Percentiles rank a stretch among this genome's conserved stretches.
phyloP scores from a whole-genome alignment of 2,329 filamentous ascomycete species.

The Cercospora citrullina region DNA sequence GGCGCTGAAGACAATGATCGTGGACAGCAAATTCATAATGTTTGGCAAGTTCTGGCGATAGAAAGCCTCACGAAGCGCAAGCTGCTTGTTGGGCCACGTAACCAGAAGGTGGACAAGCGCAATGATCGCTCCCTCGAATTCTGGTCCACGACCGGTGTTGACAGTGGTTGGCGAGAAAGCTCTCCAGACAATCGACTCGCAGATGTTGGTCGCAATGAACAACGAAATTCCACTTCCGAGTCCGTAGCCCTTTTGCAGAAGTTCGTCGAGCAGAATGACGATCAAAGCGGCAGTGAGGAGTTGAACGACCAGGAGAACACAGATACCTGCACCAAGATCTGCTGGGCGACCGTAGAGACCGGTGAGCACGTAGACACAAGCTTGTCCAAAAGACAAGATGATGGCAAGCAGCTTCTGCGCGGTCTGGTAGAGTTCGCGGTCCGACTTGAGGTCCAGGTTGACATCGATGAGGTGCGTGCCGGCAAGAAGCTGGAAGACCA shows the following conservation, averaged over 20 bases:
- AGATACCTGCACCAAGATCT: conserved; percentile 95
- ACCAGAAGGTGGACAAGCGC: conserved; percentile 96
- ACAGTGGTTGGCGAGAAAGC: conserved; percentile 98
- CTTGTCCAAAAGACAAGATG: conserved; percentile 95
- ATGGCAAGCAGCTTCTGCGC: conserved; percentile 97
- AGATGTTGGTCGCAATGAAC: conserved; percentile 99
- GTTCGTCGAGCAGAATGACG: conserved; percentile 97
- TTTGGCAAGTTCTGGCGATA: conserved; percentile 99
- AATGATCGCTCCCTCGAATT: conserved; percentile 98
- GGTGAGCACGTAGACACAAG: conserved; percentile 96
- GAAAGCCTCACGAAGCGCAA: conserved; percentile 96
- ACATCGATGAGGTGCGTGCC: conserved; percentile 99
- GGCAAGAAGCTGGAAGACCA: conserved; percentile 99
- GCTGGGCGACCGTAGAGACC: conserved; percentile 96
- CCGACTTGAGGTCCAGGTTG: conserved; percentile 99
- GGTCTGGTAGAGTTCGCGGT: conserved; percentile 99
- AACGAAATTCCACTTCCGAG: conserved; percentile 98
- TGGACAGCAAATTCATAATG: conserved; percentile 94
- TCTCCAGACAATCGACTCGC: conserved; percentile 99
- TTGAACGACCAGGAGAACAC: conserved; percentile 96
- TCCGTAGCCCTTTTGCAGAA: conserved; percentile 98
- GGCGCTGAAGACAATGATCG: conserved; percentile 87
- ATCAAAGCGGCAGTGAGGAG: conserved; percentile 96
- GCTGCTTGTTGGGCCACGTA: conserved; percentile 99
- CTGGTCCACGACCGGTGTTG: conserved; percentile 97